Evolutionary conservation across 805 yeast genomes (phyloP).

Genomic region (Candida montana): DNA sequence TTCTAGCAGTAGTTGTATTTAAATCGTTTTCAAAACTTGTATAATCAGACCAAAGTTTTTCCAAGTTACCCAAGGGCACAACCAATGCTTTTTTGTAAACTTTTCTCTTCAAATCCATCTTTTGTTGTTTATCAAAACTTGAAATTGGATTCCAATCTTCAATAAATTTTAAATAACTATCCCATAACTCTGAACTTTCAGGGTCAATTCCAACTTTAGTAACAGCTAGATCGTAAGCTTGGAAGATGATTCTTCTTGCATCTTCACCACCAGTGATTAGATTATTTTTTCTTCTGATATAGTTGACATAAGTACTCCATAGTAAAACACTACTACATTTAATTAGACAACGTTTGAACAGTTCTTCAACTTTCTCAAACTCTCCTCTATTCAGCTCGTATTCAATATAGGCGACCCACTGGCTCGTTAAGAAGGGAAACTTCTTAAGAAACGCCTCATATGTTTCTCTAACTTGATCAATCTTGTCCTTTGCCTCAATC

Average conservation of each 20-base stretch:
- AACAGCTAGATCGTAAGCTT: constrained; percentile 81
- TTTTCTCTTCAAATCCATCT: constrained; percentile 68
- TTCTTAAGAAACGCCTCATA: constrained; percentile 56
- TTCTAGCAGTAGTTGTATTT: constrained; percentile 73
- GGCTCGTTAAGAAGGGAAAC: constrained; percentile 63
- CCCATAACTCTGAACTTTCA: constrained; percentile 68
- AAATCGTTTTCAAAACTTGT: constrained; percentile 77
- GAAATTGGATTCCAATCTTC: constrained; percentile 73
- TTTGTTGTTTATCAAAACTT: constrained; percentile 81
- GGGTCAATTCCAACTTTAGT: constrained; percentile 76
- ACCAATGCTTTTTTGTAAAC: constrained; percentile 62
- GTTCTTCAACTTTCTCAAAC: constrained; percentile 55
- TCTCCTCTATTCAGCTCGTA: constrained; percentile 62
- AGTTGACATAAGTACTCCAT: constrained; percentile 73
- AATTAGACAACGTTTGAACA: constrained; percentile 61
- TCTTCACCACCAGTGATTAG: constrained; percentile 77
- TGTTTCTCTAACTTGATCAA: constrained; percentile 50
- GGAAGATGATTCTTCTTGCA: constrained; percentile 65
- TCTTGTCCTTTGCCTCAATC: constrained; percentile 47
- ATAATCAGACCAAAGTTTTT: constrained; percentile 75
- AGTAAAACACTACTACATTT: constrained; percentile 58
- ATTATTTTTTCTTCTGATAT: constrained; percentile 63
- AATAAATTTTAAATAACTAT: constrained; percentile 74
- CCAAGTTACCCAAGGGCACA: constrained; percentile 75
- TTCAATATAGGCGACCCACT: constrained; percentile 73